These are phyloP conservation scores for Ustilago shanxiensis DNA, from an alignment of 1,284 basidiomycete species.

Conservation along the genomic window DNA sequence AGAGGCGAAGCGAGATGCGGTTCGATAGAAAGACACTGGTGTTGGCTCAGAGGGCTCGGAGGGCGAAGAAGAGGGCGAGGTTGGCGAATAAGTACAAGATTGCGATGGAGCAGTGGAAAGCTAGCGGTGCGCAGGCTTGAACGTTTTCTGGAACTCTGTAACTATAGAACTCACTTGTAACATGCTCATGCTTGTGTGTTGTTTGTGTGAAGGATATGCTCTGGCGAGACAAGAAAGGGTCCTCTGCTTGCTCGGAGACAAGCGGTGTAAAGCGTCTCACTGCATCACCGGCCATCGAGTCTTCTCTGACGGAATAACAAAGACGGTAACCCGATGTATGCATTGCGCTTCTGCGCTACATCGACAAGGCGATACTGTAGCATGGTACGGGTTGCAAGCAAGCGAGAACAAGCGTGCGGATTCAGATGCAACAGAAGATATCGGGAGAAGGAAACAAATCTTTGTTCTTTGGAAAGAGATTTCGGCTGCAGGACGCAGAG, in stretches of 20 bases:
- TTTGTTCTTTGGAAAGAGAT: neutral
- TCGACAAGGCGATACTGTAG: neutral
- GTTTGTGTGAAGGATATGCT: constrained; percentile 4
- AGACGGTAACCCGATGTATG: too few species aligned
- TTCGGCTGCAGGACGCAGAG: neutral
- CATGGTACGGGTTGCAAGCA: neutral
- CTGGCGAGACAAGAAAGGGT: constrained; percentile 14
- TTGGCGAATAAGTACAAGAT: constrained; percentile 23
- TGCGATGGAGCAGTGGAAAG: constrained; percentile 24
- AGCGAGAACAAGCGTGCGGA: neutral
- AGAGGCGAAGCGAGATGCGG: constrained; percentile 42
- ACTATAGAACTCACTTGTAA: neutral
- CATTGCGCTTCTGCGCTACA: neutral
- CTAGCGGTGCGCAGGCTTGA: neutral
- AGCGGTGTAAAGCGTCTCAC: neutral
- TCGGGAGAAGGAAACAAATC: constrained; percentile 18
- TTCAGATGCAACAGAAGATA: constrained; percentile 20
- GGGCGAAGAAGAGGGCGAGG: constrained; percentile 40
- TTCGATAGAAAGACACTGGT: constrained; percentile 55
- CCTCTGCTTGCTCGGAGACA: neutral
- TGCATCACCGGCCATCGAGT: neutral
- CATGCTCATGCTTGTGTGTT: too few species aligned
- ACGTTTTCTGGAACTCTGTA: neutral
- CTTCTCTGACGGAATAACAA: neutral
- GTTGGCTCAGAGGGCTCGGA: constrained; percentile 54